Evolutionary conservation across 495 filamentous ascomycete genomes (phyloP).

Genomic region (Tuber umbilicatum): DNA sequence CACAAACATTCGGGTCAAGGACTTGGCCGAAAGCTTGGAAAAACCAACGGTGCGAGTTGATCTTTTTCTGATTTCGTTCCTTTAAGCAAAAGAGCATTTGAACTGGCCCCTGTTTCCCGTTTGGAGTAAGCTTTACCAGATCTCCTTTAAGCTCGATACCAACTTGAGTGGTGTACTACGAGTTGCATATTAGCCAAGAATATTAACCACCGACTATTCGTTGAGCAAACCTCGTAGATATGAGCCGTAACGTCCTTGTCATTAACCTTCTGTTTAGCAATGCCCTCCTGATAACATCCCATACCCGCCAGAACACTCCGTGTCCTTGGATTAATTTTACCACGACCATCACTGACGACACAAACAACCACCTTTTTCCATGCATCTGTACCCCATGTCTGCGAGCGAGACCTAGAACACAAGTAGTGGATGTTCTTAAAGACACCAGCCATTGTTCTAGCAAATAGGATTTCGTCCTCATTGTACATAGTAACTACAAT

Average conservation of each 20-base stretch:
- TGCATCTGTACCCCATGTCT: conserved; percentile 96
- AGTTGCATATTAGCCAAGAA: conserved; percentile 14
- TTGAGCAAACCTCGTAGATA: conserved; percentile 66
- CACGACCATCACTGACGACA: conserved; percentile 94
- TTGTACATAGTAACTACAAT: conserved; percentile 99
- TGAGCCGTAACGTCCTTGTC: conserved; percentile 95
- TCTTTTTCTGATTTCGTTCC: conserved; percentile 99
- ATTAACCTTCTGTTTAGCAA: conserved; percentile 97
- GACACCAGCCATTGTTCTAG: conserved; percentile 92
- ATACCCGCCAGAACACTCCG: conserved; percentile 83
- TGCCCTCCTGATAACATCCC: conserved; percentile 96
- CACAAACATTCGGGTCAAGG: conserved; percentile 91
- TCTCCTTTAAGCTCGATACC: conserved; percentile 70
- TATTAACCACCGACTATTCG: background rate
- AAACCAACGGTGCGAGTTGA: conserved; percentile 99
- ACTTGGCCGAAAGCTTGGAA: conserved; percentile 95
- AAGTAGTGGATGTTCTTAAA: conserved; percentile 98
- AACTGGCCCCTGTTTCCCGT: conserved; percentile 62
- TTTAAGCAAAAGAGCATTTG: conserved; percentile 99
- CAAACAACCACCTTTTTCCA: conserved; percentile 99
- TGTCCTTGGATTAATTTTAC: conserved; percentile 92
- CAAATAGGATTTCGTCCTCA: conserved; percentile 94
- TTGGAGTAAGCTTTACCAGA: conserved; percentile 71
- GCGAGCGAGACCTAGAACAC: conserved; percentile 81
- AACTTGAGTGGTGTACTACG: conserved; percentile 81